Evolutionary conservation across 139 green algal species (phyloP), one percentile per base, ranked within the genome.

Genomic region (Chlamydomonas applanata): DNA sequence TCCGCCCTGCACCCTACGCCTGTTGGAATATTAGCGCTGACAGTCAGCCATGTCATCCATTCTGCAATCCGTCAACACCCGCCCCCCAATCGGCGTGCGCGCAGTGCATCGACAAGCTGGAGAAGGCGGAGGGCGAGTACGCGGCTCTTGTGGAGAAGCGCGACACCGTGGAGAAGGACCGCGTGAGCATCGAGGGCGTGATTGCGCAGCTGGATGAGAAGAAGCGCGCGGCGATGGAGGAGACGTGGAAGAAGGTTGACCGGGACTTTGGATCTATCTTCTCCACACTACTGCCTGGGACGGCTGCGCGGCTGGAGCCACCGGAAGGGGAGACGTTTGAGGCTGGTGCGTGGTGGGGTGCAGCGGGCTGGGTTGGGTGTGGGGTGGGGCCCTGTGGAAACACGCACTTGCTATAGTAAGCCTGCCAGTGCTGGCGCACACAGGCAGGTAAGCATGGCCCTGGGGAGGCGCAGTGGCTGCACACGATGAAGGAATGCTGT

Each of bases 211-310:
- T 99, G 72, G 96, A 99, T 65, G 88, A 97, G 69, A 98, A 99
- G 89, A 98, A 98, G 86, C 82, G 84, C 14, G 82, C 89, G 67
- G 88, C 91, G 17, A 86, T 99, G 71, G 73, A 92, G 61, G 78
- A 86, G 49, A 97, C 94, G 14, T 99, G 96, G 96, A 46, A 82
- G 33, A 96, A 97, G 85, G 89, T 95, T 30, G 93, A 92, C 80
- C 75, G 67, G n/a, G 89, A 96, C 86, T 98, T 99, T 81, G 93
- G 93, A 14, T 87, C 87, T 79, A 98, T 99, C 81, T 99, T 99
- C 83, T 88, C 74, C 63, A 99, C 89, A 30, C 93, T 99, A 60
- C 91, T 99, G 71, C 96, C 96, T 0, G 96, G 95, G 54, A 94
- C 95, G 27, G 81, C 69, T 4, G 96, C 96, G 53, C 97, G 93